Percentiles rank a stretch among this genome's conserved stretches.
Evolutionary conservation across 441 rosid genomes (phyloP).

Genomic region (Pelargonium australe): DNA sequence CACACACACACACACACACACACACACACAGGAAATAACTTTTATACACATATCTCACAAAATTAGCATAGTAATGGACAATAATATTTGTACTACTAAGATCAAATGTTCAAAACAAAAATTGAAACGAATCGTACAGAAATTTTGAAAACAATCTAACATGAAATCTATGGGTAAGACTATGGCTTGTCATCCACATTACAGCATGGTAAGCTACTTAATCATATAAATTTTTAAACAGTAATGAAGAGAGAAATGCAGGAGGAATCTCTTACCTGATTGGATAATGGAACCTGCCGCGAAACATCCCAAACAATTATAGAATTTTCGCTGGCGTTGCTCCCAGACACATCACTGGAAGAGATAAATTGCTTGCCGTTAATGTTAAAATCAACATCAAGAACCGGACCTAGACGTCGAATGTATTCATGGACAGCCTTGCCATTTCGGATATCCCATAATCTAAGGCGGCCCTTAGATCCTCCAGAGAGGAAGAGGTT

Average conservation of each 20-base stretch:
- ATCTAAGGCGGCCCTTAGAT: constrained; percentile 57
- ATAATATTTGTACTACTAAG: too few relatives aligned
- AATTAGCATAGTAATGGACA: too few relatives aligned
- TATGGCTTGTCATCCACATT: neutral
- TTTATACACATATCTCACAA: too few relatives aligned
- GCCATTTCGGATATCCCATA: constrained; percentile 67
- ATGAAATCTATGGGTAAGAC: too few relatives aligned
- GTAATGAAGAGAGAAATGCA: constrained; percentile 8
- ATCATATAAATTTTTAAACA: neutral
- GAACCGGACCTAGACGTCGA: constrained; percentile 58
- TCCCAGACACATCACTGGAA: constrained; percentile 68
- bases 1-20: too few relatives aligned
- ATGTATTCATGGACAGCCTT: constrained; percentile 51
- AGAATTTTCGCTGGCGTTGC: constrained; percentile 73
- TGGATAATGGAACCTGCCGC: constrained; percentile 69
- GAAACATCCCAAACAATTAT: constrained; percentile 73
- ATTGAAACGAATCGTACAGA: too few relatives aligned
- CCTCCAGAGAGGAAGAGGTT: constrained; percentile 82
- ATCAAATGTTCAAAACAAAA: too few relatives aligned
- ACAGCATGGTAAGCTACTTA: neutral
- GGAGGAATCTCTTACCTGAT: constrained; percentile 51
- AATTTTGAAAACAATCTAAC: too few relatives aligned
- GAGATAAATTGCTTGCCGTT: constrained; percentile 69
- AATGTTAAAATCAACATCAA: constrained; percentile 64
- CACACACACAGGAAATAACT: too few relatives aligned